Evolutionary conservation across 495 filamentous ascomycete species (phyloP), one percentile per base, ranked within the genome.

Genomic region (Lineolata rhizophorae): DNA sequence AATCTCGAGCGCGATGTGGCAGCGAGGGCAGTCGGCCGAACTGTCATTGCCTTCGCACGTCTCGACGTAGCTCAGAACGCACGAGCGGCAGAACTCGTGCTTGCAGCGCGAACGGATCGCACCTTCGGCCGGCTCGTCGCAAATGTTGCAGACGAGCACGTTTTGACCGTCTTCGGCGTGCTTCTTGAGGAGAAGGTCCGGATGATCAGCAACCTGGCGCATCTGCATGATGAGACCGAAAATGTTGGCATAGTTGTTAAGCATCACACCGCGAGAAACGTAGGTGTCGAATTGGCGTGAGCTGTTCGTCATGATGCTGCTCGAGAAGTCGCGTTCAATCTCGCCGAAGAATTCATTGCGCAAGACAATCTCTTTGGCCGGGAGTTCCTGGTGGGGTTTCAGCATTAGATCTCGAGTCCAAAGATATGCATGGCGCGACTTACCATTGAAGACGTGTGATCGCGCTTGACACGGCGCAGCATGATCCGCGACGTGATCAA

Each of bases 291-390:
- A 97, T 37, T 82, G 70, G 24, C 87, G 68, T 21, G 70, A 67
- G 6, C 74, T 73, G 43, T 79, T 87, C 14, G 67, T 75, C 80
- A 93, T 95, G 55, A 97, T 92, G 48, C 77, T 87, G 19, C 64
- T 66, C n/a, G 85, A 85, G 42, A 97, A 82, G 46, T 97, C 87
- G 32, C 77, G 76, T 48, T 97, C 87, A 21, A 82, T 79, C 42
- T 93, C 87, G 17, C 80, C 78, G 43, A 95, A 95, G 51, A 87
- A 91, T 53, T 94, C 82, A 28, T 84, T 78, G 44, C 87, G 72
- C 20, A 97, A 67, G 26, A 79, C 63, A 26, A 94, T 77, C 52
- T 92, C 77, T 58, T 94, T 97, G 3, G 85, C 73, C 14, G 87
- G 87, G 21, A 97, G 67, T 46, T 94, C 87, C 15, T 33, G 19